Evolutionary conservation across 2,329 filamentous ascomycete species (phyloP), one percentile per base, ranked within the genome.

Genomic region (Clonostachys rhizophaga): DNA sequence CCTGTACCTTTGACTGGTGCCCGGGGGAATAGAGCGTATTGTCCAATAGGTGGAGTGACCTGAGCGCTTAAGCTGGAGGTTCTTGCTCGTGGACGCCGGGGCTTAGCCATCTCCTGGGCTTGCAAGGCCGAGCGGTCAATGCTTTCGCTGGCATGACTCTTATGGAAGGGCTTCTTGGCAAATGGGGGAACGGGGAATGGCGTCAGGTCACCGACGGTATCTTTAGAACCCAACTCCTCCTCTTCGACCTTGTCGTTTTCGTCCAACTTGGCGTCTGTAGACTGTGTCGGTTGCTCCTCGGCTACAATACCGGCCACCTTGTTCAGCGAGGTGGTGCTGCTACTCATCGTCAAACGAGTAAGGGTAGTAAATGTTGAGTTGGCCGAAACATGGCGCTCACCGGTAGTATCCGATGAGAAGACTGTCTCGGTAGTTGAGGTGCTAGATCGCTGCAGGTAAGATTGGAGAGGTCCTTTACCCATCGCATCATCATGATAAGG

Each of bases 301-400:
- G 55, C 54, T 55, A 63, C 62, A 13, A 56, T 50, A 11, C 50
- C 56, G 13, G 58, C 53, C 53, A 62, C 56, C 52, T 68, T 68
- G 56, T 62, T 67, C 24, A 69, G 55, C 12, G 72, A 76, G 12
- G 65, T 70, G 49, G 71, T 79, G 65, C 76, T 70, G 49, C 72
- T 79, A 64, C 76, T 81, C 40, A 67, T 63, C 5, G 78, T 83
- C 57, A 78, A 68, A 6, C 75, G 72, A 6, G 77, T 81, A 49
- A 76, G 66, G 37, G 73, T 74, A 1, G 78, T 80, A 50, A 73
- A 74, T 10, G 70, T 74, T 5, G 78, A 82, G 24, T 72, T 68
- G 14, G 71, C 70, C 12, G 79, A 83, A 43, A 72, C 68, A 59
- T 81, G 77, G 24, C 76, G 76, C 48, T 74, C 71, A 44, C 67